phyloP scores from a whole-genome alignment of 805 yeast genomes.

The Torulaspora microellipsoides region DNA sequence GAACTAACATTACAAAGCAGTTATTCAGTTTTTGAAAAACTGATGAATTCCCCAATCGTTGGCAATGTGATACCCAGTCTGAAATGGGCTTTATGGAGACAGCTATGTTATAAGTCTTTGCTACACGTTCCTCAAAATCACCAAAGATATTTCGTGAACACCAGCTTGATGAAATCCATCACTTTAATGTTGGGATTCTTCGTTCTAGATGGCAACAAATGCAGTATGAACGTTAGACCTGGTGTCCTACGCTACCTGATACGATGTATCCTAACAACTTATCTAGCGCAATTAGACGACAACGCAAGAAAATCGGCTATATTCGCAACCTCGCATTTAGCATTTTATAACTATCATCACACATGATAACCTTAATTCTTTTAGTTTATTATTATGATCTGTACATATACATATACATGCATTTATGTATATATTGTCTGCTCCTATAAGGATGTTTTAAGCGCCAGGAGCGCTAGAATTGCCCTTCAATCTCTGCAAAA shows the following conservation, averaged over 20 bases:
- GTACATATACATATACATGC: too few relatives aligned
- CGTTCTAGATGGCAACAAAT: conserved; percentile 18
- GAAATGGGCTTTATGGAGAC: conserved; percentile 31
- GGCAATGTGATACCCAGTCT: conserved; percentile 21
- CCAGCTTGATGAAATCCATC: conserved; percentile 17
- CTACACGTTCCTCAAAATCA: conserved; percentile 7
- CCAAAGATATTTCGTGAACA: conserved; percentile 2
- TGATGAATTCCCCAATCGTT: conserved; percentile 22
- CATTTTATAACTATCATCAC: conserved; percentile 10
- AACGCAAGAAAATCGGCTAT: conserved; percentile 7
- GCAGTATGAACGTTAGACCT: conserved; percentile 21
- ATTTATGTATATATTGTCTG: too few relatives aligned
- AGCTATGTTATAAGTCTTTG: conserved; percentile 13
- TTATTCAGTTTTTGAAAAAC: conserved; percentile 17
- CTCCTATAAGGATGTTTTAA: conserved; percentile 20
- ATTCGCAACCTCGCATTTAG: conserved; percentile 16
- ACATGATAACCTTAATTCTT: background rate
- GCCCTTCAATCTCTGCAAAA: conserved; percentile 60
- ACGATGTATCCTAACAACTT: conserved; percentile 10
- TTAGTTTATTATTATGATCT: too few relatives aligned
- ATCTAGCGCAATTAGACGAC: background rate
- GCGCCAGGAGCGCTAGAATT: conserved; percentile 76
- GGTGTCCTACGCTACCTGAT: conserved; percentile 19
- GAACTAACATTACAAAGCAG: conserved; percentile 17
- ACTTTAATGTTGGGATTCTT: conserved; percentile 22